These are phyloP conservation scores for Aspergillus viridinutans DNA, from an alignment of 2,329 filamentous ascomycete species.

Conservation along the genomic window DNA sequence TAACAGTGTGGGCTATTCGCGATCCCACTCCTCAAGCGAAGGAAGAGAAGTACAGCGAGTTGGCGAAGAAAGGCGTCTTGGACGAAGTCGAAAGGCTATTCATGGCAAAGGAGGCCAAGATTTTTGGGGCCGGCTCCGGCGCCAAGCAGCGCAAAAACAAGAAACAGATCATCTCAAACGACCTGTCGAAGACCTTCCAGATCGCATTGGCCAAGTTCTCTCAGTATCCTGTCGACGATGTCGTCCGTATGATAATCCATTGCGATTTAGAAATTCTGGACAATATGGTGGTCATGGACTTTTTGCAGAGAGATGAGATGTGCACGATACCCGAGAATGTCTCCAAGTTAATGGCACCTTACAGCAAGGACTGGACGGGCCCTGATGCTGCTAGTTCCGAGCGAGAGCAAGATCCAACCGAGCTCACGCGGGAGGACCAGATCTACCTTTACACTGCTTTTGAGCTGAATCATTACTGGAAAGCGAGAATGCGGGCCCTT, in stretches of 20 bases:
- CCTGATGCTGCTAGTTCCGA: constrained; percentile 72
- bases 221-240: constrained; percentile 73
- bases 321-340: constrained; percentile 90
- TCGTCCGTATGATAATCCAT: constrained; percentile 91
- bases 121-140: constrained; percentile 62
- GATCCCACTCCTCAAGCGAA: constrained; percentile 80
- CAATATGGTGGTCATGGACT: constrained; percentile 92
- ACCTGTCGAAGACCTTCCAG: constrained; percentile 85
- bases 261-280: constrained; percentile 87
- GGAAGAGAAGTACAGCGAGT: constrained; percentile 92
- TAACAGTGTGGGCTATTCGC: constrained; percentile 88
- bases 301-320: constrained; percentile 85
- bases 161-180: constrained; percentile 91
- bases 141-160: constrained; percentile 82
- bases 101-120: constrained; percentile 93
- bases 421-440: constrained; percentile 92
- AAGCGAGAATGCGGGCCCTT: constrained; percentile 90
- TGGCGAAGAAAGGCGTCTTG: constrained; percentile 89
- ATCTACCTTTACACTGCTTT: constrained; percentile 91
- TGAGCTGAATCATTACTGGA: constrained; percentile 97
- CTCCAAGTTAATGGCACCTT: constrained; percentile 86
- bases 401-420: constrained; percentile 78
- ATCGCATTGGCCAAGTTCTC: constrained; percentile 94
- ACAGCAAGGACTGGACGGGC: constrained; percentile 94
- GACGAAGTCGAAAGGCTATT: constrained; percentile 98